Evolutionary conservation across 2,329 filamentous ascomycete genomes (phyloP).

Genomic region (Alternaria alternata): DNA sequence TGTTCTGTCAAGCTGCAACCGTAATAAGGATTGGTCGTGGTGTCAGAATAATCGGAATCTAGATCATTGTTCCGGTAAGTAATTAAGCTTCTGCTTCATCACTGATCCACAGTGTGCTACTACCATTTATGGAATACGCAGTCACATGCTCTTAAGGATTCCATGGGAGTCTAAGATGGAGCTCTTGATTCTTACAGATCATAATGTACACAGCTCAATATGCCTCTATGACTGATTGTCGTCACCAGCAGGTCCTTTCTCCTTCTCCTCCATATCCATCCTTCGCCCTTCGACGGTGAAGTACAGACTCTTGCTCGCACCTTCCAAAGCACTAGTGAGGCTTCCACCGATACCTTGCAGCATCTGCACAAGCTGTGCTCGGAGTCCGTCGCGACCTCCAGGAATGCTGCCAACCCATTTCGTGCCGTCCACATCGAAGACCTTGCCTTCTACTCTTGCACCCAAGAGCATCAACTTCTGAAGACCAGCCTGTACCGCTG

Average conservation of each 20-base stretch:
- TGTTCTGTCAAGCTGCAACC: not conserved
- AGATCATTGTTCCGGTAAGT: not conserved
- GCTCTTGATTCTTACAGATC: not conserved
- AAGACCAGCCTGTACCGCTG: slow-evolving; percentile 78
- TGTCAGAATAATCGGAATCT: not conserved
- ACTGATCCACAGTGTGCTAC: not conserved
- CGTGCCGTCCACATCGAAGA: slow-evolving; percentile 78
- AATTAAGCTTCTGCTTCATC: not conserved
- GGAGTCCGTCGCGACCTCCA: slow-evolving; percentile 80
- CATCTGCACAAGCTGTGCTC: slow-evolving; percentile 81
- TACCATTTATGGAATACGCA: not conserved
- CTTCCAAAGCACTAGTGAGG: slow-evolving; percentile 80
- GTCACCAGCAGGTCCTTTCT: slow-evolving; percentile 40
- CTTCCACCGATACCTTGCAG: slow-evolving; percentile 82
- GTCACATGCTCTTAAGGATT: not conserved
- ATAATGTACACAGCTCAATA: not conserved
- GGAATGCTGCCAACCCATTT: slow-evolving; percentile 79
- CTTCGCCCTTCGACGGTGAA: slow-evolving; percentile 85
- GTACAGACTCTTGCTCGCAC: slow-evolving; percentile 82
- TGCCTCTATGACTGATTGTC: slow-evolving; percentile 25
- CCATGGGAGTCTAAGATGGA: not conserved
- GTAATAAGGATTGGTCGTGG: not conserved
- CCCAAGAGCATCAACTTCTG: slow-evolving; percentile 88
- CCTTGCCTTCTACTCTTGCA: slow-evolving; percentile 83
- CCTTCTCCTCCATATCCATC: slow-evolving; percentile 80